Evolutionary conservation across 495 filamentous ascomycete genomes (phyloP).

Genomic region (Trypethelium eluteriae): DNA sequence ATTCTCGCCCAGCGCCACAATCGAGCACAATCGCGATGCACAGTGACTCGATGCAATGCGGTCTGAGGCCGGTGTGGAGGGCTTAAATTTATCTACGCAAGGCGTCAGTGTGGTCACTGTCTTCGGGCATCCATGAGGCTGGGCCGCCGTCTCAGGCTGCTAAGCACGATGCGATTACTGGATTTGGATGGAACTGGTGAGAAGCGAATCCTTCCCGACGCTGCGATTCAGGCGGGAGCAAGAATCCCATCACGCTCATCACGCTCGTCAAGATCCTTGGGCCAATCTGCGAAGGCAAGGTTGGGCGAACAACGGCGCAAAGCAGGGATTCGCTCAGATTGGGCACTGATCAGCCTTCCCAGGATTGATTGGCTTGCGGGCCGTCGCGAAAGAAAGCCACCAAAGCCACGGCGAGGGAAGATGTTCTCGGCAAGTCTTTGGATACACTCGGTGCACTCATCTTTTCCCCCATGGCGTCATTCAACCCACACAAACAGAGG

Average conservation of each 20-base stretch:
- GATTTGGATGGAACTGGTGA: background rate
- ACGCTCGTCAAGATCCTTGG: background rate
- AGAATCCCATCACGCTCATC: background rate
- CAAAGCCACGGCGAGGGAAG: conserved; percentile 6
- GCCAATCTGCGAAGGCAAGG: background rate
- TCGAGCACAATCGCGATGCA: background rate
- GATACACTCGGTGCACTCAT: too few species aligned
- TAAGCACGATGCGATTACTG: background rate
- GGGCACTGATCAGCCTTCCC: conserved; percentile 6
- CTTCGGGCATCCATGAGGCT: conserved; percentile 3
- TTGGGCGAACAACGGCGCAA: conserved; percentile 1
- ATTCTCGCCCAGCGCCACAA: background rate
- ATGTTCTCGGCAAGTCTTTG: conserved; percentile 7
- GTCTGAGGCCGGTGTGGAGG: background rate
- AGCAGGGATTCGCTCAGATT: conserved; percentile 2
- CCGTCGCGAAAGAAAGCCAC: background rate
- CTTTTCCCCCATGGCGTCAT: background rate
- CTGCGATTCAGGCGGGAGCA: background rate
- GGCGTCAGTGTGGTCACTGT: background rate
- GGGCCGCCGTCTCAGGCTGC: conserved; percentile 1
- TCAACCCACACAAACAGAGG: background rate
- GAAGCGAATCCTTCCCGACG: background rate
- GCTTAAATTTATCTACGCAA: background rate
- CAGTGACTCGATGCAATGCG: background rate
- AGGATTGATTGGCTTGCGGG: conserved; percentile 12